A percentile compares a stretch with the other conserved stretches of the same genome.
phyloP scores from a whole-genome alignment of 164 flowering plant genomes.

The Berberis vulgaris region DNA sequence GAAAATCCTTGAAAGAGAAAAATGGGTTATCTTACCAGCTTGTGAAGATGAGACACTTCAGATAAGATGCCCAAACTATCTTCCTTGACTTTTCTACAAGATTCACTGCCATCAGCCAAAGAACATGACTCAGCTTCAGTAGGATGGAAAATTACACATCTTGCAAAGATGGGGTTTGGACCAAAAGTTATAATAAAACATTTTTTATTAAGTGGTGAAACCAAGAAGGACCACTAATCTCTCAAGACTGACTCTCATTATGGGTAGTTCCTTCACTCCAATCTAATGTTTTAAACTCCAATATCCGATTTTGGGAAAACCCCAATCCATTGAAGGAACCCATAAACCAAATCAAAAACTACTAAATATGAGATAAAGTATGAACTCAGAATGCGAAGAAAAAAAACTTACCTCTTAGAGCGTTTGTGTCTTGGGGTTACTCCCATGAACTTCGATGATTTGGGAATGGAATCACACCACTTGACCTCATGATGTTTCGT shows the following conservation, averaged over 20 bases:
- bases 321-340: too few species aligned
- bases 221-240: too few species aligned
- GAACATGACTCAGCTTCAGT: constrained; percentile 1
- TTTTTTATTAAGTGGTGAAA: neutral
- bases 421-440: constrained; percentile 33
- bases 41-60: constrained; percentile 16
- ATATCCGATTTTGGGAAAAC: too few species aligned
- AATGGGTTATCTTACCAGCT: constrained; percentile 20
- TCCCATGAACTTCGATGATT: constrained; percentile 26
- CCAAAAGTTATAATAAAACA: neutral
- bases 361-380: neutral
- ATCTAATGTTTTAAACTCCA: neutral
- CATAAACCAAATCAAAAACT: neutral
- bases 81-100: constrained; percentile 21
- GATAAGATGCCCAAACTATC: constrained; percentile 11
- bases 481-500: constrained; percentile 22
- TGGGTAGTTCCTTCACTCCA: neutral
- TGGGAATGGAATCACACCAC: constrained; percentile 23
- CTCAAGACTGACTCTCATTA: too few species aligned
- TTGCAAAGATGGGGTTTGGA: neutral
- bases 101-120: constrained; percentile 28
- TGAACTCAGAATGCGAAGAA: neutral
- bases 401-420: constrained; percentile 33
- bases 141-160: neutral
- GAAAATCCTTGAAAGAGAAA: neutral